Conservation (phyloP, 495 filamentous ascomycete genomes). For the Rostrohypoxylon terebratum region DNA sequence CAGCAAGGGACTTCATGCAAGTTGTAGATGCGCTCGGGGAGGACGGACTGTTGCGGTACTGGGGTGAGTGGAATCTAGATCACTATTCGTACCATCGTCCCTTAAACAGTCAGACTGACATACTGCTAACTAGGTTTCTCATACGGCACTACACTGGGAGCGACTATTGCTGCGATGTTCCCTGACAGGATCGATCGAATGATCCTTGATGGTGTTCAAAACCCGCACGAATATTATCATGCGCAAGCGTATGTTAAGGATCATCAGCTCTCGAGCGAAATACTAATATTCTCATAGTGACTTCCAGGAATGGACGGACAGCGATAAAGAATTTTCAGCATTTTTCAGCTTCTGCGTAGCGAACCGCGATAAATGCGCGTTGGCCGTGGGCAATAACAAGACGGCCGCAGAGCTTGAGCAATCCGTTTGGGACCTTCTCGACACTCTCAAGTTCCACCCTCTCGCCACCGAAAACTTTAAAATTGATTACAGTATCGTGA, state of each 20-base stretch:
- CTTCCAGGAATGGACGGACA: slow-evolving; percentile 47
- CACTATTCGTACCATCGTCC: background rate
- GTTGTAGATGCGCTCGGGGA: slow-evolving; percentile 58
- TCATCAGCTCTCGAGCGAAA: background rate
- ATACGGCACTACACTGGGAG: slow-evolving; percentile 59
- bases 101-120: slow-evolving; percentile 9
- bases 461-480: slow-evolving; percentile 32
- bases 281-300: slow-evolving; percentile 23
- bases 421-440: slow-evolving; percentile 46
- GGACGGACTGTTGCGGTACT: slow-evolving; percentile 60
- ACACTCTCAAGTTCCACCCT: slow-evolving; percentile 48
- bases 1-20: slow-evolving; percentile 58
- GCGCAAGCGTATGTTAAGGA: slow-evolving; percentile 25
- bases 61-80: slow-evolving; percentile 50
- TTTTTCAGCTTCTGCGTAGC: slow-evolving; percentile 51
- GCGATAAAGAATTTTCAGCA: slow-evolving; percentile 50
- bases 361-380: slow-evolving; percentile 45
- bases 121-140: slow-evolving; percentile 51
- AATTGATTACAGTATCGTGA: slow-evolving; percentile 46
- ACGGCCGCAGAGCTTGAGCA: slow-evolving; percentile 53
- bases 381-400: slow-evolving; percentile 45
- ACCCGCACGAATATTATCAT: slow-evolving; percentile 57
- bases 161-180: slow-evolving; percentile 58
- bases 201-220: slow-evolving; percentile 58
- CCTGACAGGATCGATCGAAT: slow-evolving; percentile 58